Conservation (phyloP, 2,329 filamentous ascomycete genomes). For the Scedosporium minutisporum region DNA sequence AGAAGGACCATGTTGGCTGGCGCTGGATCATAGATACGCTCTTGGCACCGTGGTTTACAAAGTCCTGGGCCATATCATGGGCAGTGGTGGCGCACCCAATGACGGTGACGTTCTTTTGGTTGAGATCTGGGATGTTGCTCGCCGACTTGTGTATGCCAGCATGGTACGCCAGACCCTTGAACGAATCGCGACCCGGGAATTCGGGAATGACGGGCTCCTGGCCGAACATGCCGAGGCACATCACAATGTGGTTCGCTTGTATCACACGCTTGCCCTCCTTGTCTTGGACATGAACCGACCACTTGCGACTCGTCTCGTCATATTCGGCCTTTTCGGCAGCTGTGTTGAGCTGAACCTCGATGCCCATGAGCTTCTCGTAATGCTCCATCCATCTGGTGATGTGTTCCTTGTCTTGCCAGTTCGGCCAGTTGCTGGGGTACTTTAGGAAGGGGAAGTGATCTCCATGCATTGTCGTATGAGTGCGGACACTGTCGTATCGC, state of each 20-base stretch:
- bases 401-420: constrained; percentile 32
- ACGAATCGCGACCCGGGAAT: constrained; percentile 27
- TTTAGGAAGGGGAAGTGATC: constrained; percentile 17
- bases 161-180: constrained; percentile 33
- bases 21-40: constrained; percentile 45
- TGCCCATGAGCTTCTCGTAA: constrained; percentile 36
- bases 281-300: constrained; percentile 23
- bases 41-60: constrained; percentile 33
- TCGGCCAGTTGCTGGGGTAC: constrained; percentile 15
- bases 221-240: constrained; percentile 34
- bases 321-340: constrained; percentile 27
- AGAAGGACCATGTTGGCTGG: constrained; percentile 38
- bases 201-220: constrained; percentile 25
- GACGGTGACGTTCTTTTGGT: constrained; percentile 32
- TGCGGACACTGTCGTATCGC: constrained; percentile 26
- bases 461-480: constrained; percentile 7
- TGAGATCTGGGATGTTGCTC: constrained; percentile 13
- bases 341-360: constrained; percentile 34
- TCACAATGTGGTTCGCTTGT: constrained; percentile 33
- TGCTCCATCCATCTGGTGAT: constrained; percentile 37
- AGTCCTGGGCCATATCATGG: constrained; percentile 42
- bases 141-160: constrained; percentile 31
- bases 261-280: constrained; percentile 16
- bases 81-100: constrained; percentile 33
- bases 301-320: constrained; percentile 24